These are phyloP conservation scores for Leccinum arenicola DNA, from an alignment of 768 basidiomycete genomes.

Conservation along the genomic window DNA sequence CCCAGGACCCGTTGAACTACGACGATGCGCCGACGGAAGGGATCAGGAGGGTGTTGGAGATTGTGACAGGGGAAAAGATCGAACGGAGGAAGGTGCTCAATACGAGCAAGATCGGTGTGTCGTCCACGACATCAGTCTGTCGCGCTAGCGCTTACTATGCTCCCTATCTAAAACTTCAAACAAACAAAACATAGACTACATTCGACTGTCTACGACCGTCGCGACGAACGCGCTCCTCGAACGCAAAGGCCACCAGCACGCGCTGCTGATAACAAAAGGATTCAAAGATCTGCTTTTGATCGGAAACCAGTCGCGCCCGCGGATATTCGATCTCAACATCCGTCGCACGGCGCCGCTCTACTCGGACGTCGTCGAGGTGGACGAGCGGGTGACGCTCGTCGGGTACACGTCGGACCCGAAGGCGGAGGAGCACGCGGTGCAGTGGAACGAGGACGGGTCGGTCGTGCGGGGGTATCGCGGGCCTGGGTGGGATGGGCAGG, in stretches of 20 bases:
- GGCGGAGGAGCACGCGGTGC: constrained; percentile 69
- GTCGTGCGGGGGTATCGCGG: constrained; percentile 70
- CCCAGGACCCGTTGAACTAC: constrained; percentile 87
- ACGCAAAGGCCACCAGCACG: constrained; percentile 90
- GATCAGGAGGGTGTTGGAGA: constrained; percentile 81
- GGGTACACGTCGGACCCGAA: constrained; percentile 91
- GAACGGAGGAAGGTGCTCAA: constrained; percentile 63
- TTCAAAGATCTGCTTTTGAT: constrained; percentile 92
- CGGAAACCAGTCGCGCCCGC: constrained; percentile 92
- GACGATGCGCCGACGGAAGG: constrained; percentile 93
- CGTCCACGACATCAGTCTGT: neutral
- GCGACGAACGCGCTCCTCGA: constrained; percentile 96
- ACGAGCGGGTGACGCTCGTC: constrained; percentile 92
- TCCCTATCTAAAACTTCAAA: no score
- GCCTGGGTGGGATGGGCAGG: constrained; percentile 69
- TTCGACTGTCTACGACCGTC: constrained; percentile 89
- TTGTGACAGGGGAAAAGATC: constrained; percentile 65
- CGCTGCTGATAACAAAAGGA: constrained; percentile 85
- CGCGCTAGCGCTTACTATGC: neutral
- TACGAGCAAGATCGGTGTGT: constrained; percentile 76
- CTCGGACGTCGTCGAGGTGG: constrained; percentile 58
- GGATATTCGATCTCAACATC: constrained; percentile 94
- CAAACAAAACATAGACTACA: constrained; percentile 61
- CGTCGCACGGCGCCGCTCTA: constrained; percentile 76
- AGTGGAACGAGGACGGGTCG: constrained; percentile 72